A percentile compares a stretch with the other conserved stretches of the same genome.
Evolutionary conservation across 768 basidiomycete species (phyloP).

Genomic region (Cystofilobasidium capitatum): DNA sequence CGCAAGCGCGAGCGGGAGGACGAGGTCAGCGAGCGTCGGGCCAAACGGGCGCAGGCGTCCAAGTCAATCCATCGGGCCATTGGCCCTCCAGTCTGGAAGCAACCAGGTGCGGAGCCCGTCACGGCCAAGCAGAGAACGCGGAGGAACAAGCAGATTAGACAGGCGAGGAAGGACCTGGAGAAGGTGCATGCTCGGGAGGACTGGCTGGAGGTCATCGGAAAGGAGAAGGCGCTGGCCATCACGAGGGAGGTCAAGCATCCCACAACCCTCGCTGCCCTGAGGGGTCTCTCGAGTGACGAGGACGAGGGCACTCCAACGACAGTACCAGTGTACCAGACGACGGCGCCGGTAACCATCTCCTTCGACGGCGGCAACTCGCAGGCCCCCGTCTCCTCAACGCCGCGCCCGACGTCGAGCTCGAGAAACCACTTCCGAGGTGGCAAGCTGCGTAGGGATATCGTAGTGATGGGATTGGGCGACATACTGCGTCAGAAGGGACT

Average conservation of each 20-base stretch:
- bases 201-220: background rate
- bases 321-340: background rate
- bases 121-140: background rate
- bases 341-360: background rate
- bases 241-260: background rate
- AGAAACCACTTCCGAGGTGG: background rate
- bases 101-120: too few relatives aligned
- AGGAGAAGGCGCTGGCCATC: background rate
- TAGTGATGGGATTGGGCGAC: background rate
- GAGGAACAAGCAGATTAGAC: background rate
- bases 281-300: background rate
- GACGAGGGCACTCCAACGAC: background rate
- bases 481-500: background rate
- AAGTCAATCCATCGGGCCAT: background rate
- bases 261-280: background rate
- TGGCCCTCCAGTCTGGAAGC: background rate
- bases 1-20: background rate
- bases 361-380: background rate
- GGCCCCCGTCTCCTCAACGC: background rate
- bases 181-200: background rate
- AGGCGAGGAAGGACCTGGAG: background rate
- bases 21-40: background rate
- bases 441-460: background rate
- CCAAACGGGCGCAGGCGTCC: background rate
- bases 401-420: background rate